Evolutionary conservation across 1,284 basidiomycete genomes (phyloP).

Genomic region (Sporisorium sorghi): DNA sequence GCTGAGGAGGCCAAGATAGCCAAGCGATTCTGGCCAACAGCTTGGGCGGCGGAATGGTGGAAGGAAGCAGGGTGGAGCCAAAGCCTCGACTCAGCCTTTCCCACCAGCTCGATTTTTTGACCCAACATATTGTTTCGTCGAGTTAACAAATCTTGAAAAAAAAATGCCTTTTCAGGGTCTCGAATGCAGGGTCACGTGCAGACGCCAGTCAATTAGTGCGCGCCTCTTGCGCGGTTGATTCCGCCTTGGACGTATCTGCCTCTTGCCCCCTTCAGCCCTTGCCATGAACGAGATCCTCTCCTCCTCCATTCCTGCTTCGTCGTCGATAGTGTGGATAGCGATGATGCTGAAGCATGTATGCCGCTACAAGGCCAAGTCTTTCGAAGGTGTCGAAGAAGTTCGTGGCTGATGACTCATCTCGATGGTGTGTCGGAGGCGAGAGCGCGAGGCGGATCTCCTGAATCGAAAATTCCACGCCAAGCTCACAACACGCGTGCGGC

Average conservation of each 20-base stretch:
- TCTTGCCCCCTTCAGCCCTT: background rate
- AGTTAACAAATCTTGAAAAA: background rate
- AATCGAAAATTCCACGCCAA: slow-evolving; percentile 9
- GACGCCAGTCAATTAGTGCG: slow-evolving; percentile 49
- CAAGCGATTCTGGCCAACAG: background rate
- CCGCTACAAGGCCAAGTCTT: background rate
- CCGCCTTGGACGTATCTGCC: background rate
- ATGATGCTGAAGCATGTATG: background rate
- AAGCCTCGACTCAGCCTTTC: background rate
- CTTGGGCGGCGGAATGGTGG: slow-evolving; percentile 1
- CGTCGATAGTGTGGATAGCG: no score
- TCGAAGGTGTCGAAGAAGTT: background rate
- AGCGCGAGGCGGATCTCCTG: slow-evolving; percentile 5
- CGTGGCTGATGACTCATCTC: background rate
- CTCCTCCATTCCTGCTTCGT: background rate
- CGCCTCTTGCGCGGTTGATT: slow-evolving; percentile 7
- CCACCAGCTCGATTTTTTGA: background rate
- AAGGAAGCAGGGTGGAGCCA: background rate
- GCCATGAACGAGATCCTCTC: background rate
- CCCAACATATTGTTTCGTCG: no score
- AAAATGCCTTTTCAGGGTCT: slow-evolving; percentile 25
- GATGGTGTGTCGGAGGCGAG: background rate
- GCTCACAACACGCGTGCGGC: slow-evolving; percentile 20
- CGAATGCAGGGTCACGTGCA: slow-evolving; percentile 49
- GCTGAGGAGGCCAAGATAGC: slow-evolving; percentile 2